These are phyloP conservation scores for Lepraria neglecta DNA, from an alignment of 495 filamentous ascomycete species.

Conservation along the genomic window DNA sequence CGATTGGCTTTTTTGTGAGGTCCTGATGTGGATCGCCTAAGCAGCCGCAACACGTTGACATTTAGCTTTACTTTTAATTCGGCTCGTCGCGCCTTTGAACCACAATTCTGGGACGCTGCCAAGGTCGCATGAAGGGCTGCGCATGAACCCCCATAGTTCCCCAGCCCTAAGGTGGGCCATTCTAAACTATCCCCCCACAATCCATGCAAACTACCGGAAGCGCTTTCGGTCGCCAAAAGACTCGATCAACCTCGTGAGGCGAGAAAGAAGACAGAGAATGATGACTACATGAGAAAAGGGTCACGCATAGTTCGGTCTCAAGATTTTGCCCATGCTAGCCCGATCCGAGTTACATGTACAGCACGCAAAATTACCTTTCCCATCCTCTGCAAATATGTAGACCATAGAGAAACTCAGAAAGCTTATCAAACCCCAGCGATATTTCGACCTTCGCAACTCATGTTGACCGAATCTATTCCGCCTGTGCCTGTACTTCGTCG, in stretches of 20 bases:
- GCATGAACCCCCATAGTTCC: not conserved
- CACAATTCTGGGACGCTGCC: not conserved
- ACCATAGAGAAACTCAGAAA: not conserved
- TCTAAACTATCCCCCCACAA: not conserved
- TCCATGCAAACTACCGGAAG: not conserved
- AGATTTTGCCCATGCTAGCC: no score
- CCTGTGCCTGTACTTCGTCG: slow-evolving; percentile 15
- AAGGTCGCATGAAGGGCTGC: slow-evolving; percentile 8
- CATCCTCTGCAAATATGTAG: no score
- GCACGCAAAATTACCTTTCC: no score
- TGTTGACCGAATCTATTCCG: not conserved
- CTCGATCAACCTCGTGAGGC: not conserved
- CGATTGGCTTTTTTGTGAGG: not conserved
- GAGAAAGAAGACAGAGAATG: not conserved
- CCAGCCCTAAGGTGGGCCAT: not conserved
- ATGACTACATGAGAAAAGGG: not conserved
- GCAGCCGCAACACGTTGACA: not conserved
- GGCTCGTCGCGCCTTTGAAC: slow-evolving; percentile 7
- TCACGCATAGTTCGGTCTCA: no score
- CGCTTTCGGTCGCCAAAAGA: not conserved
- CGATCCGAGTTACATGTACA: no score
- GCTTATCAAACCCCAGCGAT: no score
- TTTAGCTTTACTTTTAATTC: not conserved
- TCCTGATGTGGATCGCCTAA: not conserved
- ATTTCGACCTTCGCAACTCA: not conserved